Percentiles rank a stretch among this genome's conserved stretches.
Conservation (phyloP, 2,329 filamentous ascomycete species). For the Nemania sp. region DNA sequence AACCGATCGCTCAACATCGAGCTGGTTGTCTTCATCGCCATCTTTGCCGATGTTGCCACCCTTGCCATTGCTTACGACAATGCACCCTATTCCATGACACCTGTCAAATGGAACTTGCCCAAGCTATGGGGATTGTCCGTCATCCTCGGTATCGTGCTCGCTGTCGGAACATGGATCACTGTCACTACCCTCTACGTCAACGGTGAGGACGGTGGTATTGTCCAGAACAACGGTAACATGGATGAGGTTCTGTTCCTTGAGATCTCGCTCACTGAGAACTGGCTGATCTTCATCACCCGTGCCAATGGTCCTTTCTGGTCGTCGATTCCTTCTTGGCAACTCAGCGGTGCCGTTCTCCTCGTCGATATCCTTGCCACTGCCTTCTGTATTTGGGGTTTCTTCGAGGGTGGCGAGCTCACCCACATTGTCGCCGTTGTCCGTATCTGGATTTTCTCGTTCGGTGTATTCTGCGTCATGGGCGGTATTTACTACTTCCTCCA, state of each 20-base stretch:
- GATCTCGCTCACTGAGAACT: constrained; percentile 90
- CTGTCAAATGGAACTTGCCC: constrained; percentile 93
- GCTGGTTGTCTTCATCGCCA: constrained; percentile 90
- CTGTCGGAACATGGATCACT: constrained; percentile 84
- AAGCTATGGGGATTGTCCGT: constrained; percentile 94
- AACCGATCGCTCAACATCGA: constrained; percentile 84
- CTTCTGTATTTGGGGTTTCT: constrained; percentile 86
- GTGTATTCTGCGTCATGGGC: constrained; percentile 82
- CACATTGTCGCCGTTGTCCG: constrained; percentile 83
- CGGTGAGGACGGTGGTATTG: constrained; percentile 73
- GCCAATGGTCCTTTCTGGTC: constrained; percentile 93
- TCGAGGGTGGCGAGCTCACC: constrained; percentile 65
- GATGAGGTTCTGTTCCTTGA: constrained; percentile 87
- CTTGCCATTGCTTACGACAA: constrained; percentile 93
- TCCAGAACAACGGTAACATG: constrained; percentile 83
- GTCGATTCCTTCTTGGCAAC: constrained; percentile 83
- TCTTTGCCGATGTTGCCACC: constrained; percentile 91
- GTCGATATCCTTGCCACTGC: constrained; percentile 84
- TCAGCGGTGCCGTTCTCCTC: constrained; percentile 74
- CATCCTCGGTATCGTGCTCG: constrained; percentile 78
- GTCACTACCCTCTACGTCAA: constrained; percentile 79
- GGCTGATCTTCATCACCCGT: constrained; percentile 95
- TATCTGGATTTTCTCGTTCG: constrained; percentile 90
- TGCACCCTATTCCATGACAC: constrained; percentile 80
- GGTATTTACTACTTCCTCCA: constrained; percentile 78